Conservation (phyloP, 805 yeast genomes). For the Cyberlindnera galapagoensis region DNA sequence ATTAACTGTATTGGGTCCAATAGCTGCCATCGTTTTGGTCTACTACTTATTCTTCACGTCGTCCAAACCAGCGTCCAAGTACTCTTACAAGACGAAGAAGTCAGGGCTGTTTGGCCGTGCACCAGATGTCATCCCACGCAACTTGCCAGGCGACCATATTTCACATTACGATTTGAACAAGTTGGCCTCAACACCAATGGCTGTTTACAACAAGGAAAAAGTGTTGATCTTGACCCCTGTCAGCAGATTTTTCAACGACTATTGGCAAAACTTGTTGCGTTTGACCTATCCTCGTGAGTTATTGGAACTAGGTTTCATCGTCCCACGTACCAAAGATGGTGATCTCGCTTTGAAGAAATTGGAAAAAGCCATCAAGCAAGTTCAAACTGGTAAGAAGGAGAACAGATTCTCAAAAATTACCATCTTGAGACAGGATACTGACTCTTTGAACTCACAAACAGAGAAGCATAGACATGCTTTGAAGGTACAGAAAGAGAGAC, state of each 20-base stretch:
- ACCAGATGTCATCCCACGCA: slow-evolving; percentile 52
- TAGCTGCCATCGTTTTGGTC: slow-evolving; percentile 34
- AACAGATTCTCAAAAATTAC: slow-evolving; percentile 77
- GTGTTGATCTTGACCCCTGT: slow-evolving; percentile 86
- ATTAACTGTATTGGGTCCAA: slow-evolving; percentile 38
- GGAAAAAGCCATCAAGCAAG: slow-evolving; percentile 67
- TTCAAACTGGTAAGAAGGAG: slow-evolving; percentile 58
- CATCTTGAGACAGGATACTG: slow-evolving; percentile 84
- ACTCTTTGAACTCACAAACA: slow-evolving; percentile 61
- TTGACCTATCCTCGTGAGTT: slow-evolving; percentile 79
- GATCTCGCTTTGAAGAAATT: slow-evolving; percentile 67
- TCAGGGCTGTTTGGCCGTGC: slow-evolving; percentile 32
- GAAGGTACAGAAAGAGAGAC: slow-evolving; percentile 78
- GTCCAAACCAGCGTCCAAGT: slow-evolving; percentile 20
- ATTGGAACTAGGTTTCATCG: slow-evolving; percentile 84
- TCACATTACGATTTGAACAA: slow-evolving; percentile 81
- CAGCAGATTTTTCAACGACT: slow-evolving; percentile 76
- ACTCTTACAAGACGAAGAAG: slow-evolving; percentile 23
- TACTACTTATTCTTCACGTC: slow-evolving; percentile 37
- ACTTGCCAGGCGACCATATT: slow-evolving; percentile 65
- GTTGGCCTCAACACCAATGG: slow-evolving; percentile 62
- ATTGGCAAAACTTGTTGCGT: slow-evolving; percentile 78
- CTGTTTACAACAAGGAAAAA: slow-evolving; percentile 71
- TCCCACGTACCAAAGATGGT: slow-evolving; percentile 80
- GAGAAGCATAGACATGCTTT: slow-evolving; percentile 92